These are phyloP conservation scores for Erigeron canadensis DNA, from an alignment of 129 eudicot species.

Conservation along the genomic window DNA sequence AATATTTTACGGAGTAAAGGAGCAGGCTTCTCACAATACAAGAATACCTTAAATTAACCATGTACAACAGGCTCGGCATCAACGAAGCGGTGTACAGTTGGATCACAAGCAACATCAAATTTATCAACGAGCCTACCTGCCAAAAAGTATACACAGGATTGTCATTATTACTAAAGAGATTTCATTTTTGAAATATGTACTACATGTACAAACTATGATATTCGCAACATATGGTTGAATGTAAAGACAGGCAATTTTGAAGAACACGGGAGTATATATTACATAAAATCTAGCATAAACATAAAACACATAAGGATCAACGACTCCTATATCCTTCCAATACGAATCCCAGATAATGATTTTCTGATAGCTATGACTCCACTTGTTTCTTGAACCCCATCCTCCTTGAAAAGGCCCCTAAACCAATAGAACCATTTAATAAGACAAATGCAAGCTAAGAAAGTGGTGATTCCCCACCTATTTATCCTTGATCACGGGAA, in stretches of 20 bases:
- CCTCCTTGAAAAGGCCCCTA: constrained; percentile 43
- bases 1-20: background rate
- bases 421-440: constrained; percentile 31
- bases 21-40: constrained; percentile 19
- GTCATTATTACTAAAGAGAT: constrained; percentile 3
- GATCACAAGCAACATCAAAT: constrained; percentile 20
- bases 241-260: constrained; percentile 20
- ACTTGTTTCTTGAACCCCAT: constrained; percentile 34
- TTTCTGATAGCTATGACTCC: constrained; percentile 33
- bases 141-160: constrained; percentile 26
- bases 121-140: constrained; percentile 33
- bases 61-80: constrained; percentile 19
- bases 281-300: constrained; percentile 24
- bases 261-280: constrained; percentile 21
- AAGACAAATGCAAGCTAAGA: constrained; percentile 20
- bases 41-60: constrained; percentile 25
- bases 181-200: constrained; percentile 4
- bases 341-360: constrained; percentile 35
- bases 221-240: constrained; percentile 4
- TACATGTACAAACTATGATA: constrained; percentile 4
- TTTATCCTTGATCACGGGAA: background rate
- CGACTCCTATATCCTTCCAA: constrained; percentile 40
- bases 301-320: constrained; percentile 22
- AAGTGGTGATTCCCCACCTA: constrained; percentile 11
- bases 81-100: background rate